Conservation (phyloP, 2,329 filamentous ascomycete genomes). For the Ceratocystis eucalypticola region DNA sequence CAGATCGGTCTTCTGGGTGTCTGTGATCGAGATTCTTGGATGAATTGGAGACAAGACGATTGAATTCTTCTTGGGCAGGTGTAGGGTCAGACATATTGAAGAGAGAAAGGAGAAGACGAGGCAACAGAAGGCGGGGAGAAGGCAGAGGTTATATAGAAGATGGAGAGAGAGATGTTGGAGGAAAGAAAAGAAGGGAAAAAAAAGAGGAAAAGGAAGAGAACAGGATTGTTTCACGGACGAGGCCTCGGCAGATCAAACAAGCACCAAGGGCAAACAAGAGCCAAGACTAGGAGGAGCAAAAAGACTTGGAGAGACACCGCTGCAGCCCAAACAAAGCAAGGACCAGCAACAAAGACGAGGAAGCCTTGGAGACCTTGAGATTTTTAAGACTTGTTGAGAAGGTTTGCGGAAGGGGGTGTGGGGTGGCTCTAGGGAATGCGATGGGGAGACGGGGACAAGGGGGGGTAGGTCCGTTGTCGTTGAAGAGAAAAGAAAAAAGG, state of each 20-base stretch:
- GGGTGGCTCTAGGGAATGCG: slow-evolving; percentile 6
- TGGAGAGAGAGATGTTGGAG: background rate
- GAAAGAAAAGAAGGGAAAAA: background rate
- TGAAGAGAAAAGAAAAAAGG: background rate
- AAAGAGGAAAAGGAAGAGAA: background rate
- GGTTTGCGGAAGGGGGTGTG: background rate
- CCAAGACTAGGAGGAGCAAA: slow-evolving; percentile 4
- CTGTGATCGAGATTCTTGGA: slow-evolving; percentile 25
- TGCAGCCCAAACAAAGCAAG: slow-evolving; percentile 14
- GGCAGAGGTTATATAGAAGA: slow-evolving; percentile 12
- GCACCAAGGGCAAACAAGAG: slow-evolving; percentile 8
- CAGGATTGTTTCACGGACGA: slow-evolving; percentile 6
- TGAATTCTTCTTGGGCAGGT: slow-evolving; percentile 54
- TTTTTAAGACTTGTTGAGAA: slow-evolving; percentile 9
- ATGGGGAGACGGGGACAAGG: background rate
- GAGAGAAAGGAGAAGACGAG: slow-evolving; percentile 19
- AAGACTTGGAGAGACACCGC: background rate
- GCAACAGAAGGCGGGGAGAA: background rate
- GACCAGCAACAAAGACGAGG: slow-evolving; percentile 10
- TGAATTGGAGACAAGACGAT: slow-evolving; percentile 47
- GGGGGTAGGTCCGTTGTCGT: background rate
- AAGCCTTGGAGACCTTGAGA: background rate
- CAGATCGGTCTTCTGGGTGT: slow-evolving; percentile 48
- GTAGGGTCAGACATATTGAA: slow-evolving; percentile 42
- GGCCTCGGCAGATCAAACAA: slow-evolving; percentile 10